Conservation (phyloP, 2,329 filamentous ascomycete genomes). For the Aspergillus pseudoterreus region DNA sequence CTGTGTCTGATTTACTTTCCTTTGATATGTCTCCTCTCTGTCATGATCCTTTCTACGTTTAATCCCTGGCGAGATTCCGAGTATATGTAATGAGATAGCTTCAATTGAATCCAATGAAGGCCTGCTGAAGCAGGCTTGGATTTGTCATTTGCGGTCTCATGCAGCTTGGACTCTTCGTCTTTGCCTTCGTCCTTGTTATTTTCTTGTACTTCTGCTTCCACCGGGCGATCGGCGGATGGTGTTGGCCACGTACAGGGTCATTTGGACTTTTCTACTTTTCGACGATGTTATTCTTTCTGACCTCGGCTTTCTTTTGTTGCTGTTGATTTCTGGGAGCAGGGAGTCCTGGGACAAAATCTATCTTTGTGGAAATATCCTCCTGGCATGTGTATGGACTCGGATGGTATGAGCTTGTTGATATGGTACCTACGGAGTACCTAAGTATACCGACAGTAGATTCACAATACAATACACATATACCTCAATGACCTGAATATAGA, state of each 20-base stretch:
- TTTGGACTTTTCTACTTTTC: too few species aligned
- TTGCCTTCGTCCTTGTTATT: too few species aligned
- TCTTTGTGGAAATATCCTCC: background rate
- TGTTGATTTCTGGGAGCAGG: constrained; percentile 6
- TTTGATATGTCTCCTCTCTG: constrained; percentile 4
- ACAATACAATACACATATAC: too few species aligned
- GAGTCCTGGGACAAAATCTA: constrained; percentile 15
- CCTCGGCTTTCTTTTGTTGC: background rate
- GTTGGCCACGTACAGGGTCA: too few species aligned
- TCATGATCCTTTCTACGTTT: constrained; percentile 2
- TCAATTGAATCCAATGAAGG: background rate
- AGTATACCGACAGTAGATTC: too few species aligned
- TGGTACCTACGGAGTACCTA: background rate
- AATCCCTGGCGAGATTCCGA: background rate
- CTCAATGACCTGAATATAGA: background rate
- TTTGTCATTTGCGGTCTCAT: too few species aligned
- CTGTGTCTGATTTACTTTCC: background rate
- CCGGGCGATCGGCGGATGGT: too few species aligned
- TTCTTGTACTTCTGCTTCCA: too few species aligned
- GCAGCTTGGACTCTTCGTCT: too few species aligned
- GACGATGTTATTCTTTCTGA: background rate
- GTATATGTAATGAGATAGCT: background rate
- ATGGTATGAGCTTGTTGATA: background rate
- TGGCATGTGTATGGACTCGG: background rate
- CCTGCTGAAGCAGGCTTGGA: background rate